Percentiles rank a stretch among this genome's conserved stretches.
Evolutionary conservation across 1,284 basidiomycete species (phyloP).

Genomic region (Malassezia cuniculi): DNA sequence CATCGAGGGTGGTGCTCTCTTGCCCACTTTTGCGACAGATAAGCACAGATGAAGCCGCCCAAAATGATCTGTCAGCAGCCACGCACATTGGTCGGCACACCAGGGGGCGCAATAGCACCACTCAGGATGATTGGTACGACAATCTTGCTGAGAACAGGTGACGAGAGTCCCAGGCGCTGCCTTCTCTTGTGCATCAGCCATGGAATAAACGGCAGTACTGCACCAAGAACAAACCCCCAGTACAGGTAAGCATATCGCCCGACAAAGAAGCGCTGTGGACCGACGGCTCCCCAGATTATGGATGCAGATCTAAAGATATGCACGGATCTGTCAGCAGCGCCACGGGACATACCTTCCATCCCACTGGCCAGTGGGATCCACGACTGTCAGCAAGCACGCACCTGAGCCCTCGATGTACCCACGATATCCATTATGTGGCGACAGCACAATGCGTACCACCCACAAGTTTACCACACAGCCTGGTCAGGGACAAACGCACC

Average conservation of each 20-base stretch:
- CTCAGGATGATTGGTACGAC: constrained; percentile 50
- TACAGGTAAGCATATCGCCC: constrained; percentile 47
- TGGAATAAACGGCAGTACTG: constrained; percentile 45
- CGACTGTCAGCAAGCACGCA: constrained; percentile 6
- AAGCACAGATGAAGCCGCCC: constrained; percentile 46
- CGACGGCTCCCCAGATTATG: constrained; percentile 49
- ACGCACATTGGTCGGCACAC: constrained; percentile 47
- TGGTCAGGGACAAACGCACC: too few species aligned
- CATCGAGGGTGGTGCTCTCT: constrained; percentile 38
- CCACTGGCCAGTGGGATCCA: constrained; percentile 49
- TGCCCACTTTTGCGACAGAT: constrained; percentile 45
- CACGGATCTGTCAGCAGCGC: constrained; percentile 24
- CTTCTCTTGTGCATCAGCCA: constrained; percentile 47
- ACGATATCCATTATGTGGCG: constrained; percentile 32
- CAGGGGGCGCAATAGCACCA: constrained; percentile 44
- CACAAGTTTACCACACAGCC: constrained; percentile 46
- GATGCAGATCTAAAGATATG: constrained; percentile 46
- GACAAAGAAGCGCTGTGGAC: constrained; percentile 48
- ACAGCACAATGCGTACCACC: constrained; percentile 47
- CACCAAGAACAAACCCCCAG: constrained; percentile 48
- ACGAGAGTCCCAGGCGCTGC: constrained; percentile 22
- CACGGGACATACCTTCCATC: constrained; percentile 19
- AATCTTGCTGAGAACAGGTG: constrained; percentile 32
- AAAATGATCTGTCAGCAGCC: constrained; percentile 44
- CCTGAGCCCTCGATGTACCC: constrained; percentile 45